Base-by-base conservation (phyloP, 2,329 filamentous ascomycete species). In the Aureobasidium sp. region DNA sequence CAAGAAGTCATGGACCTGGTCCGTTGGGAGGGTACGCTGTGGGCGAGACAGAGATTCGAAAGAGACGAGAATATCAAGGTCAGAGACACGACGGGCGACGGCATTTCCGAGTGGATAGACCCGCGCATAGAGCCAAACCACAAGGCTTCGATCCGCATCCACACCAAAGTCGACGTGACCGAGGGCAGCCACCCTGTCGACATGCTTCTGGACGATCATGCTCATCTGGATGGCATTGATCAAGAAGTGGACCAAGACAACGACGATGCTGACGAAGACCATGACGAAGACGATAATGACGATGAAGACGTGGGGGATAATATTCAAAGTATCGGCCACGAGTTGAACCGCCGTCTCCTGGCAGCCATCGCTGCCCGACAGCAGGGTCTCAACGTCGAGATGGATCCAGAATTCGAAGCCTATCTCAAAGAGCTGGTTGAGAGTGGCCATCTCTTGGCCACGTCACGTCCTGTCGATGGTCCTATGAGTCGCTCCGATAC, bases 11-110 rank as follows among this genome's bases (percentile, higher is more conserved):
- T 84, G 60, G 79, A 80, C 53, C 78, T 92, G 71, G 91, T 89
- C 63, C 87, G 89, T 70, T 93, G 89, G 89, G 89, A 92, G 76
- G 89, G 89, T 62, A 92, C 89, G 10, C 85, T 87, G 65, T 92
- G 89, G 89, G 89, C 89, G 64, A 87, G 91, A 71, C 87, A 91
- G 71, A 84, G 88, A 61, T 93, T 86, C 70, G 89, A 93, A 77
- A 81, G 82, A 62, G 89, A 92, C 70, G 87, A 91, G 69, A 85
- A 85, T 37, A 81, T 88, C 63, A 76, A 75, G 34, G 90, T 93
- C 65, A 75, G 77, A 52, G 89, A 93, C 70, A 91, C 89, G 6
- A 87, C 88, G 1, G 83, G 82, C 57, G 86, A 89, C 68, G 86
- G 83, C 27, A 86, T 92, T 62, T 76, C 78, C 3, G 80, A 83